Percentiles rank a stretch among this genome's conserved stretches.
Evolutionary conservation across 1,284 basidiomycete genomes (phyloP).

Genomic region (Cutaneotrichosporon dermatis): DNA sequence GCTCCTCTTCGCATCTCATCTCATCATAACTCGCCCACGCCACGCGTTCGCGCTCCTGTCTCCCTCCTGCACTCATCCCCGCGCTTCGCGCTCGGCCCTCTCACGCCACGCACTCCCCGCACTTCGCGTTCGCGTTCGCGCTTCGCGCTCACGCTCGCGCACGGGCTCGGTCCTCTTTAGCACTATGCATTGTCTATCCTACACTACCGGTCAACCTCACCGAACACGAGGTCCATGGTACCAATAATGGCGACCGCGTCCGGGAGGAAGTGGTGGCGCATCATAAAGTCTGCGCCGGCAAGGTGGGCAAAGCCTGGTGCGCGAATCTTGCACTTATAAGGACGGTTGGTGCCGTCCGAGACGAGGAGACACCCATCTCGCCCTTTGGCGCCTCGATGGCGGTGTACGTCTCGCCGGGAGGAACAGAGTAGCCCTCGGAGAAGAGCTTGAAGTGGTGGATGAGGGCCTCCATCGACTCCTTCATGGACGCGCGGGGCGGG

Average conservation of each 20-base stretch:
- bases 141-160: too few relatives aligned
- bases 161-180: background rate
- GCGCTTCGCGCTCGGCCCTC: too few relatives aligned
- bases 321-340: constrained; percentile 90
- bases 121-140: too few relatives aligned
- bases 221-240: constrained; percentile 80
- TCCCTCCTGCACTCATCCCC: too few relatives aligned
- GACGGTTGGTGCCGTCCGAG: constrained; percentile 85
- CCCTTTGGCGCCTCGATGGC: constrained; percentile 99
- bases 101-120: too few relatives aligned
- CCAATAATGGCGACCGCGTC: constrained; percentile 91
- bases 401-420: constrained; percentile 92
- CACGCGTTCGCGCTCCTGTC: too few relatives aligned
- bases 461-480: constrained; percentile 96
- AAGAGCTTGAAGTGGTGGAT: constrained; percentile 99
- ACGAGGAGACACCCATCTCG: constrained; percentile 95
- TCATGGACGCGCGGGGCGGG: constrained; percentile 96
- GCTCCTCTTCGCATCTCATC: too few relatives aligned
- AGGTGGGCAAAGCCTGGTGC: constrained; percentile 91
- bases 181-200: constrained; percentile 21
- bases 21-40: too few relatives aligned
- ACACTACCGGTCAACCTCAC: constrained; percentile 56
- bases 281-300: constrained; percentile 90
- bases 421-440: constrained; percentile 96
- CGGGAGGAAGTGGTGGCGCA: constrained; percentile 73